Evolutionary conservation across 805 yeast genomes (phyloP), one percentile per base, ranked within the genome.

Genomic region (Starmerella vaccinii): DNA sequence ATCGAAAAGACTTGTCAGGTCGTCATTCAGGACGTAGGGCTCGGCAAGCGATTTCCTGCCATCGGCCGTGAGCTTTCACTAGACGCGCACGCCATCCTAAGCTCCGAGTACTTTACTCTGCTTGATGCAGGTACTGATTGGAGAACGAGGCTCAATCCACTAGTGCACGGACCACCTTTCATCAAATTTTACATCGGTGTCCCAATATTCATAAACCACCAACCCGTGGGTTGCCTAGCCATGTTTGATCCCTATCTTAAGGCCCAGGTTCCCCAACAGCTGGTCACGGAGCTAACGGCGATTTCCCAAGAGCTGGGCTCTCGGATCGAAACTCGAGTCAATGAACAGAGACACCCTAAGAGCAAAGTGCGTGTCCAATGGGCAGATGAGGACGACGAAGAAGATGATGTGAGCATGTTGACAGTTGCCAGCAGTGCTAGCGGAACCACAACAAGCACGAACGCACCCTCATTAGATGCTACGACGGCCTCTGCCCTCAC

Each of bases 81-180:
- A 42, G 92, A 84, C 61, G 78, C 78, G 8, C 90, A 84, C 65
- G 71, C 87, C 0, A 71, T 84, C 1, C 65, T 84, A 32, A 80
- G 88, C 0, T 63, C 69, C 6, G 78, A 71, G 2, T 71, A 73
- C 53, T 75, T 84, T 49, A 67, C 78, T 3, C 57, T 84, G 7
- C 61, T 71, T 5, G 84, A 83, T 62, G 80, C 88, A 2, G 63
- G 77, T 5, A 66, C 67, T 32, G 94, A 84, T 61, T 84, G 94
- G 92, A 70, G 94, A 61, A 74, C 81, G 4, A 59, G 65, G 16
- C 66, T 69, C 37, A 81, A 78, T 58, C 90, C 90, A 0, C 68
- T 82, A 44, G 84, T 84, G 0, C 74, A 71, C 19, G 80, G 81
- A 0, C 68, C 71, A 0, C 88, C 90, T 0, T 65, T 67, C 51